These are phyloP conservation scores for Leccinum pachyderme DNA, from an alignment of 1,284 basidiomycete species.

Conservation along the genomic window DNA sequence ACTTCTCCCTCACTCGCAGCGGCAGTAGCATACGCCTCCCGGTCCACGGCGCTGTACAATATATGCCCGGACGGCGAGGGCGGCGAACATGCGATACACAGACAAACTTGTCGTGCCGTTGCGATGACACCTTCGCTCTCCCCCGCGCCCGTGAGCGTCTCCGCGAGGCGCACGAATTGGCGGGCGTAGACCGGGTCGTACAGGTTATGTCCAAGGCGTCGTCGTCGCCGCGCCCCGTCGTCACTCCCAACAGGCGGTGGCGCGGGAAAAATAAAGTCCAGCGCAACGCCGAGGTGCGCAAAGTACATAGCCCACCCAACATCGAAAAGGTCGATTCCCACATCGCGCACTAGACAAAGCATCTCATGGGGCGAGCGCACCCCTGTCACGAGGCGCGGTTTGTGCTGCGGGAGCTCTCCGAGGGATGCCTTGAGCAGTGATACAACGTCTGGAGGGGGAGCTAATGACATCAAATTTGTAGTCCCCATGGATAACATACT, in stretches of 20 bases:
- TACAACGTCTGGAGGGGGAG: slow-evolving; percentile 19
- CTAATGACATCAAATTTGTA: background rate
- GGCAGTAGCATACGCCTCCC: slow-evolving; percentile 10
- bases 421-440: slow-evolving; percentile 61
- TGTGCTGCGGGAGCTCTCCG: slow-evolving; percentile 45
- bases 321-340: slow-evolving; percentile 76
- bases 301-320: slow-evolving; percentile 65
- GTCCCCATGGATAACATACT: slow-evolving; percentile 3
- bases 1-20: background rate
- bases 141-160: slow-evolving; percentile 36
- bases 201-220: slow-evolving; percentile 66
- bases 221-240: slow-evolving; percentile 24
- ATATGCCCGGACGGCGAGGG: slow-evolving; percentile 37
- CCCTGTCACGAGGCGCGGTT: slow-evolving; percentile 62
- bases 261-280: slow-evolving; percentile 75
- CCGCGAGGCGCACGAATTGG: slow-evolving; percentile 58
- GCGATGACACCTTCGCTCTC: background rate
- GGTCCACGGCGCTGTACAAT: slow-evolving; percentile 51
- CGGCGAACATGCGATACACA: slow-evolving; percentile 66
- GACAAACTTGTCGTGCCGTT: slow-evolving; percentile 39
- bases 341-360: slow-evolving; percentile 56
- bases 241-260: slow-evolving; percentile 13
- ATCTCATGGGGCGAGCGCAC: slow-evolving; percentile 70
- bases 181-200: slow-evolving; percentile 55
- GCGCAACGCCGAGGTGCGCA: slow-evolving; percentile 64